Percentiles rank a stretch among this genome's conserved stretches.
These are phyloP conservation scores for Xylaria grammica DNA, from an alignment of 495 filamentous ascomycete genomes.

Conservation along the genomic window DNA sequence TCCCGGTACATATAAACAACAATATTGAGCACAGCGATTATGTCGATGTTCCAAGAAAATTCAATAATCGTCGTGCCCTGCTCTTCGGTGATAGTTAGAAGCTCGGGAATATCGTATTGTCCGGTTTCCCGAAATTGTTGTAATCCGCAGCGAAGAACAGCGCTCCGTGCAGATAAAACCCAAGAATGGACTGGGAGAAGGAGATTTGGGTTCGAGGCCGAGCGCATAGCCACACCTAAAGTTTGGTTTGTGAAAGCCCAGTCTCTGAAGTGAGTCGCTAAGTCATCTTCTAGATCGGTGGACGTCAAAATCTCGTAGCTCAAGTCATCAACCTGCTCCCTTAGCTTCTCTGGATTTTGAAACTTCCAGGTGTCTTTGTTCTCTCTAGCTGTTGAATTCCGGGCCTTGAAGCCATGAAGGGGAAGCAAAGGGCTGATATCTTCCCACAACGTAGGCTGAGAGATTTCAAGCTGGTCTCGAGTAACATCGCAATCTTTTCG, in stretches of 20 bases:
- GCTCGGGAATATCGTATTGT: conserved; percentile 48
- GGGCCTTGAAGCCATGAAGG: conserved; percentile 54
- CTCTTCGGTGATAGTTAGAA: conserved; percentile 62
- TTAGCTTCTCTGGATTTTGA: conserved; percentile 39
- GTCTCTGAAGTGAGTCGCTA: conserved; percentile 47
- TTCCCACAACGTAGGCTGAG: conserved; percentile 69
- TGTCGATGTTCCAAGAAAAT: conserved; percentile 68
- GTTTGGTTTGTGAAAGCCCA: conserved; percentile 42
- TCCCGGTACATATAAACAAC: conserved; percentile 84
- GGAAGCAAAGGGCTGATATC: conserved; percentile 74
- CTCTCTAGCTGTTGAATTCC: conserved; percentile 31
- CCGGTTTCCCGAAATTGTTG: conserved; percentile 52
- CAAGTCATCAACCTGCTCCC: conserved; percentile 39
- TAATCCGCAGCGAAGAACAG: conserved; percentile 67
- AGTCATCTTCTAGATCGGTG: conserved; percentile 61
- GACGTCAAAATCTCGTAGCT: conserved; percentile 57
- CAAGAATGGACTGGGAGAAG: conserved; percentile 83
- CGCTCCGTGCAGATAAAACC: conserved; percentile 74
- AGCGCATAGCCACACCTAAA: conserved; percentile 55
- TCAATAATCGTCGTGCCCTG: conserved; percentile 58
- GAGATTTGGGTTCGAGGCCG: conserved; percentile 65
- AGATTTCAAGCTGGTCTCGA: conserved; percentile 70
- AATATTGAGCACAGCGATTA: conserved; percentile 77
- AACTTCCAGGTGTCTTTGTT: conserved; percentile 42
- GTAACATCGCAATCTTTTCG: conserved; percentile 86